Percentiles rank a stretch among this genome's conserved stretches.
Conservation (phyloP, 208 protist genomes). For the Acanthamoeba rhysodes region DNA sequence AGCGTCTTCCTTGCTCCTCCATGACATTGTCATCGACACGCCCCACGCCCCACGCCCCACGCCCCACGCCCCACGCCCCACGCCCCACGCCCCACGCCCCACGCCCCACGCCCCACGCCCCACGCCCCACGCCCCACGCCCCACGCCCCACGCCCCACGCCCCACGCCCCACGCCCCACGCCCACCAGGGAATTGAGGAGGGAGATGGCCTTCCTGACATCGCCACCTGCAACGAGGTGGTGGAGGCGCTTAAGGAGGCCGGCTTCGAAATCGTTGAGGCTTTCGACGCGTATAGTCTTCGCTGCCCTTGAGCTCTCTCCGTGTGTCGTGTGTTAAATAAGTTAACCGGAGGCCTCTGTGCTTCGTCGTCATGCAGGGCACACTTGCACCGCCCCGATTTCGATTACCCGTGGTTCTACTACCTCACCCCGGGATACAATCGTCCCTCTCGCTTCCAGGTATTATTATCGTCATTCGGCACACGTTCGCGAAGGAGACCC, state of each 20-base stretch:
- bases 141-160: too few species aligned
- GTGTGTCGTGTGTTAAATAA: too few species aligned
- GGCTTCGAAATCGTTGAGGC: constrained; percentile 95
- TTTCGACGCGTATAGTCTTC: constrained; percentile 79
- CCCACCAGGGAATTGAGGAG: constrained; percentile 93
- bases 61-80: too few species aligned
- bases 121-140: too few species aligned
- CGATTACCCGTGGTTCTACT: constrained; percentile 93
- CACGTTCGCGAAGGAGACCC: too few species aligned
- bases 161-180: too few species aligned
- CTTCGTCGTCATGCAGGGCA: not conserved
- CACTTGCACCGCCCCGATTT: not conserved
- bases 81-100: too few species aligned
- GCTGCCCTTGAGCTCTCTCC: constrained; percentile 82
- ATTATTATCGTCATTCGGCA: too few species aligned
- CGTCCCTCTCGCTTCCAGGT: constrained; percentile 74
- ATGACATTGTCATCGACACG: not conserved
- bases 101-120: too few species aligned
- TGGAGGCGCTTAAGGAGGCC: constrained; percentile 92
- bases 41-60: too few species aligned
- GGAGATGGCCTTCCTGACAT: constrained; percentile 96
- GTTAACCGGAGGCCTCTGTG: too few species aligned
- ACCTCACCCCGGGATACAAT: constrained; percentile 90
- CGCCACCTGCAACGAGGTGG: constrained; percentile 90
- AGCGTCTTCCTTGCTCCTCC: not conserved